Evolutionary conservation across 2,329 filamentous ascomycete genomes (phyloP), one percentile per base, ranked within the genome.

Genomic region (Lecanoromycetidae sp.): DNA sequence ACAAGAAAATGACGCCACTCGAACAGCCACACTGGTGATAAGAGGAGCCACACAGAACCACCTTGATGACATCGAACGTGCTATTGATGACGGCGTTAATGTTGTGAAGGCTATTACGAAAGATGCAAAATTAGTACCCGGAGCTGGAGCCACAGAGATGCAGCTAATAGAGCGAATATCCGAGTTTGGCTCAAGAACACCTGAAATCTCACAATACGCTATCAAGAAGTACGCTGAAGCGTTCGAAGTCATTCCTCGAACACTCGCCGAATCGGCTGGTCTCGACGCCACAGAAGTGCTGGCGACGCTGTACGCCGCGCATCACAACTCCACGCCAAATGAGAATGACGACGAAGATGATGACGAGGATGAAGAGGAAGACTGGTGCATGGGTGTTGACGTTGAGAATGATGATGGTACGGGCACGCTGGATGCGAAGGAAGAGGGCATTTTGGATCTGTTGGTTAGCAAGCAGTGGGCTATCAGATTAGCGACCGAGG

Each of bases 211-310:
- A 46, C 91, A 98, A 67, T 93, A 98, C 66, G 87, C 90, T 23
- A 98, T 98, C 70, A 84, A 88, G 67, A 96, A 96, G 71, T 98
- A 82, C 63, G 91, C 84, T 44, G 90, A 98, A 69, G 90, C 91
- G 7, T 98, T 98, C 58, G 91, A 98, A 71, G 90, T 98, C 41
- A 82, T 98, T 44, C 90, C 91, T 17, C 82, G 91, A 56, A 94
- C 87, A 13, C 74, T 98, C 48, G 91, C 93, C 42, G 91, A 98
- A 69, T 94, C 86, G 57, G 90, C 88, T 36, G 91, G 91, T 55
- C 76, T 98, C 19, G 91, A 98, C 62, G 91, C 91, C 48, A 98
- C 91, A n/a, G 91, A 96, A 67, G 83, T 95, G 44, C 73, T 98
- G 50, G 91, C 87, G 60, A 81, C 82, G 60, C 72, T 98, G 51